These are phyloP conservation scores for Akebia trifoliata DNA, from an alignment of 164 flowering plant species.

Conservation along the genomic window DNA sequence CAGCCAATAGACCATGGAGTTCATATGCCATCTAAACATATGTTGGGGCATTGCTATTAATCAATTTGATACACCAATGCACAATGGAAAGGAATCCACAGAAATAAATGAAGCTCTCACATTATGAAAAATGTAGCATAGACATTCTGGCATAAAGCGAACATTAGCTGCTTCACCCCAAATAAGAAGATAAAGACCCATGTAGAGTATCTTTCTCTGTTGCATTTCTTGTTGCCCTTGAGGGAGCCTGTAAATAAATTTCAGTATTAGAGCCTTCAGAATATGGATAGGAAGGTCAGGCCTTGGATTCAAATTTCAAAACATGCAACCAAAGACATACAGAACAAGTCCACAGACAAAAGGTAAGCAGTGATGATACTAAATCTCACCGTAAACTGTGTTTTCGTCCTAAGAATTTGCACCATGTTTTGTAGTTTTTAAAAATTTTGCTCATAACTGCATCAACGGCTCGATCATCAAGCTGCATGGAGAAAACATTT, in stretches of 20 bases:
- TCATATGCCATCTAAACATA: constrained; percentile 92
- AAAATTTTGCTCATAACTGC: constrained; percentile 82
- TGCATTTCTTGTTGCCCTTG: constrained; percentile 82
- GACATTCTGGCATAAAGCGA: constrained; percentile 97
- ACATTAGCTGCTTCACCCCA: constrained; percentile 99
- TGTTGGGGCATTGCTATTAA: not conserved
- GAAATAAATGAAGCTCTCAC: constrained; percentile 37
- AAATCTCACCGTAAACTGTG: constrained; percentile 76
- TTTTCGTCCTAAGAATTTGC: constrained; percentile 90
- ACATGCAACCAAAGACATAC: not conserved
- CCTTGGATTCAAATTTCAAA: not conserved
- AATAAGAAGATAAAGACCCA: constrained; percentile 94
- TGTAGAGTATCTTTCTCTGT: constrained; percentile 86
- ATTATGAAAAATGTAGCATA: constrained; percentile 95
- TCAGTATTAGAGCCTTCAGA: constrained; percentile 2
- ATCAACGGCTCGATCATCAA: constrained; percentile 92
- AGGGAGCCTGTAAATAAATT: constrained; percentile 55
- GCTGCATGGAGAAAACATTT: constrained; percentile 37
- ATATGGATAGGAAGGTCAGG: constrained; percentile 1
- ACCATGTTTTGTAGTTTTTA: constrained; percentile 96
- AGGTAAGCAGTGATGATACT: not conserved
- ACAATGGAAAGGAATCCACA: not conserved
- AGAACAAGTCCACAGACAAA: not conserved
- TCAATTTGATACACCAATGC: not conserved
- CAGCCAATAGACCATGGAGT: constrained; percentile 92